Evolutionary conservation across 257 asterid genomes (phyloP), one percentile per base, ranked within the genome.

Genomic region (Sherardia arvensis): DNA sequence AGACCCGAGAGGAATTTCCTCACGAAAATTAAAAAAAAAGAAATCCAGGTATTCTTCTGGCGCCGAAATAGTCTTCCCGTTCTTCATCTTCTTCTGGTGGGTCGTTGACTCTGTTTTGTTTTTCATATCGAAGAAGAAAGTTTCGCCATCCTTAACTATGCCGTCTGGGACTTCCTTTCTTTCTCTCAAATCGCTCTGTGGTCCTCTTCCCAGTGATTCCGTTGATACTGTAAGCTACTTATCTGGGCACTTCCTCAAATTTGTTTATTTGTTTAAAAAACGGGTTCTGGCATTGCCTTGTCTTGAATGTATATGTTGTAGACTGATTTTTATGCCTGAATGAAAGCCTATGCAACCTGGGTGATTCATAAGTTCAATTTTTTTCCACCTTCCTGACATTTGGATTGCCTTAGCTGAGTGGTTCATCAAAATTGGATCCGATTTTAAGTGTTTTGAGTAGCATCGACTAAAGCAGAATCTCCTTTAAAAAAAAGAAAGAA

Each of bases 111-210:
- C 58, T 53, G 21, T 23, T n/a, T n/a, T n/a, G n/a, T n/a, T n/a
- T n/a, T n/a, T n/a, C n/a, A n/a, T n/a, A n/a, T n/a, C n/a, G n/a
- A n/a, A n/a, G n/a, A n/a, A n/a, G n/a, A n/a, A n/a, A n/a, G n/a
- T 11, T 51, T 27, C 23, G 29, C 3, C 33, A n/a, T 1, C 7
- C n/a, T 0, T 5, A 57, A 36, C 68, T 20, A 83, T 90, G 94
- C 81, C 81, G 64, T 75, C 81, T 65, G 66, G 84, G 23, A n/a
- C 45, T 36, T 53, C 85, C 61, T 65, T 84, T 66, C 10, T 75
- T 64, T 78, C 85, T 62, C 84, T 83, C 74, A 72, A 74, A 74
- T 86, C 85, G 57, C 63, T 73, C n/a, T 15, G 66, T 26, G 56
- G 68, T 47, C 32, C 76, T 43, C 59, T 53, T 34, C 69, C 82